Conservation (phyloP, 1,284 basidiomycete species). For the Fomitopsis palustris region DNA sequence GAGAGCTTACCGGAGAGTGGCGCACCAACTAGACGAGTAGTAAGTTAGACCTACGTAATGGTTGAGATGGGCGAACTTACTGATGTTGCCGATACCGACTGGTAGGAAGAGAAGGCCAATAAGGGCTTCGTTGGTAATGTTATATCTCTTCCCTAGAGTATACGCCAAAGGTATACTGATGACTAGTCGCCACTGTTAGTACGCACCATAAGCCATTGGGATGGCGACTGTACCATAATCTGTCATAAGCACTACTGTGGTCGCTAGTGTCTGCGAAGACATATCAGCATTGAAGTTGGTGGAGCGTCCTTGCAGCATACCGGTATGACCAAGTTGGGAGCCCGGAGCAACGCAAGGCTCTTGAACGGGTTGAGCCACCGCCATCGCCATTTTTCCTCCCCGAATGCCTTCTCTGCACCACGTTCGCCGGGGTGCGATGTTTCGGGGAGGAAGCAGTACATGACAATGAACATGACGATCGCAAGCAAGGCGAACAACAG, state of each 20-base stretch:
- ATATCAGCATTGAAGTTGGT: neutral
- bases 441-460: slow-evolving; percentile 61
- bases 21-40: slow-evolving; percentile 39
- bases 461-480: slow-evolving; percentile 31
- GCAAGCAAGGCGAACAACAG: slow-evolving; percentile 26
- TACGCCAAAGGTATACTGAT: slow-evolving; percentile 37
- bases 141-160: slow-evolving; percentile 41
- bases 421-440: slow-evolving; percentile 53
- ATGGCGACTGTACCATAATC: slow-evolving; percentile 36
- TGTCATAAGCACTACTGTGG: slow-evolving; percentile 35
- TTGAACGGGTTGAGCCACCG: slow-evolving; percentile 58
- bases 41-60: neutral
- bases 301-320: slow-evolving; percentile 36
- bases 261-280: slow-evolving; percentile 36
- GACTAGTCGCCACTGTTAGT: slow-evolving; percentile 20
- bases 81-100: slow-evolving; percentile 53
- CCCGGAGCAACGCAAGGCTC: slow-evolving; percentile 46
- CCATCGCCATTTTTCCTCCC: slow-evolving; percentile 23
- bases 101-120: slow-evolving; percentile 57
- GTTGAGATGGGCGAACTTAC: slow-evolving; percentile 32
- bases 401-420: slow-evolving; percentile 40
- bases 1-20: slow-evolving; percentile 47
- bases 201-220: too few relatives aligned
- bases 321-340: slow-evolving; percentile 51
- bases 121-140: slow-evolving; percentile 50